Conservation (phyloP, 768 basidiomycete genomes). For the Termitomyces sp. region DNA sequence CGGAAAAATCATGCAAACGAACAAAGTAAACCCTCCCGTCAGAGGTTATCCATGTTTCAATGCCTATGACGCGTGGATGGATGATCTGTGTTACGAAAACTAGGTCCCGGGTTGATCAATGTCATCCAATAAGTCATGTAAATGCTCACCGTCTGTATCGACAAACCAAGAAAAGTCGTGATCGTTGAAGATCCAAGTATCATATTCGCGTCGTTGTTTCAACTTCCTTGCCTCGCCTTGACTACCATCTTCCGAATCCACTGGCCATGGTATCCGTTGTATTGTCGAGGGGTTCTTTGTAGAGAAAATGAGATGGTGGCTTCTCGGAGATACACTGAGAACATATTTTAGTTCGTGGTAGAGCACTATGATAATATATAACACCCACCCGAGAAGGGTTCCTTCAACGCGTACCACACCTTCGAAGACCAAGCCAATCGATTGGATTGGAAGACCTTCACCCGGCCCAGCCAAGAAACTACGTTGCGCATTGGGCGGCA, state of each 20-base stretch:
- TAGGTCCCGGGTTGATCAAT: conserved; percentile 19
- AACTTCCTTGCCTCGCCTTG: conserved; percentile 25
- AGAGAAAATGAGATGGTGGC: conserved; percentile 64
- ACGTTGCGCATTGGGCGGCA: conserved; percentile 50
- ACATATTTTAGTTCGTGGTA: conserved; percentile 1
- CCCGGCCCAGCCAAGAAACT: conserved; percentile 76
- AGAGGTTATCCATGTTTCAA: conserved; percentile 81
- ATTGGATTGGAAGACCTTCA: conserved; percentile 67
- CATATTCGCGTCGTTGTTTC: conserved; percentile 39
- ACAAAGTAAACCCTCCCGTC: conserved; percentile 83
- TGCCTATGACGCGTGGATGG: conserved; percentile 48
- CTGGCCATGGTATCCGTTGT: conserved; percentile 84
- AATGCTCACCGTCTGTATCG: conserved; percentile 58
- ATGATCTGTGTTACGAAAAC: conserved; percentile 65
- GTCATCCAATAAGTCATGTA: not conserved
- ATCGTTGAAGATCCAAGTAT: conserved; percentile 68
- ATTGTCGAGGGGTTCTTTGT: conserved; percentile 69
- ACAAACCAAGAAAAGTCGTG: conserved; percentile 68
- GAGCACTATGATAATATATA: not conserved
- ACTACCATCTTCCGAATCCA: conserved; percentile 29
- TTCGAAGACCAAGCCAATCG: conserved; percentile 67
- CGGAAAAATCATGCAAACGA: conserved; percentile 43
- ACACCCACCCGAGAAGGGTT: conserved; percentile 55
- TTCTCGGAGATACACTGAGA: conserved; percentile 68
- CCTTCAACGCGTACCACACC: conserved; percentile 81